Conservation (phyloP, 306 rosid species). For the Lathyrus sativus region DNA sequence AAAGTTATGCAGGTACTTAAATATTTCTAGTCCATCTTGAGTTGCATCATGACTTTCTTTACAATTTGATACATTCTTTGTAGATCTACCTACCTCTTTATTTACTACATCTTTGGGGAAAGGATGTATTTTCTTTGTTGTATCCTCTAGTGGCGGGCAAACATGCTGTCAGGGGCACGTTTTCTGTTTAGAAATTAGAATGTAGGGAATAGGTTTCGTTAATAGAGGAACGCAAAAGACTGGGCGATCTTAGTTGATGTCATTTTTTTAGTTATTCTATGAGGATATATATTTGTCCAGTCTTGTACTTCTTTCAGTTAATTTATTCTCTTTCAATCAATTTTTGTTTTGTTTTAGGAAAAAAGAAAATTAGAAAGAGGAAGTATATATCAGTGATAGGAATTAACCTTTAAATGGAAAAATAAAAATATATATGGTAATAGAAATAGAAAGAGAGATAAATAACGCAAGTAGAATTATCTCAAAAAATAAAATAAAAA, state of each 20-base stretch:
- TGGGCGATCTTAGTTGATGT: background rate
- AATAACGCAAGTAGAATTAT: slow-evolving; percentile 5
- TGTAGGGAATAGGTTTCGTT: slow-evolving; percentile 12
- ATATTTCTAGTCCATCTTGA: slow-evolving; percentile 34
- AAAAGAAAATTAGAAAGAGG: background rate
- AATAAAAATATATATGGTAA: slow-evolving; percentile 1
- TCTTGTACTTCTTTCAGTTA: slow-evolving; percentile 5
- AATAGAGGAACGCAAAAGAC: slow-evolving; percentile 14
- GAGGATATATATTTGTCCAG: slow-evolving; percentile 5
- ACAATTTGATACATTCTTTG: too few relatives aligned
- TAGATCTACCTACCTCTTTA: slow-evolving; percentile 14
- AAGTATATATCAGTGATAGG: background rate
- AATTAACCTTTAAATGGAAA: background rate
- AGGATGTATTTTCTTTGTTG: slow-evolving; percentile 6
- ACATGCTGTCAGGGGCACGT: slow-evolving; percentile 5
- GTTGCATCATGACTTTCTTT: slow-evolving; percentile 22
- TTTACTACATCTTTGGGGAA: slow-evolving; percentile 6
- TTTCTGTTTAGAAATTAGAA: slow-evolving; percentile 11
- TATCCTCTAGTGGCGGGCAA: slow-evolving; percentile 19
- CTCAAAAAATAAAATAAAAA: background rate
- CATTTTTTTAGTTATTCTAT: slow-evolving; percentile 5
- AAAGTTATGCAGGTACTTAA: slow-evolving; percentile 66
- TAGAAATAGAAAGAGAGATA: background rate
- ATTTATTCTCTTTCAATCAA: background rate
- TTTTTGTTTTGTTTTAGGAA: background rate